phyloP scores from a whole-genome alignment of 1,139 yeast genomes.

The Hyphopichia wangnamkhiaoensis region DNA sequence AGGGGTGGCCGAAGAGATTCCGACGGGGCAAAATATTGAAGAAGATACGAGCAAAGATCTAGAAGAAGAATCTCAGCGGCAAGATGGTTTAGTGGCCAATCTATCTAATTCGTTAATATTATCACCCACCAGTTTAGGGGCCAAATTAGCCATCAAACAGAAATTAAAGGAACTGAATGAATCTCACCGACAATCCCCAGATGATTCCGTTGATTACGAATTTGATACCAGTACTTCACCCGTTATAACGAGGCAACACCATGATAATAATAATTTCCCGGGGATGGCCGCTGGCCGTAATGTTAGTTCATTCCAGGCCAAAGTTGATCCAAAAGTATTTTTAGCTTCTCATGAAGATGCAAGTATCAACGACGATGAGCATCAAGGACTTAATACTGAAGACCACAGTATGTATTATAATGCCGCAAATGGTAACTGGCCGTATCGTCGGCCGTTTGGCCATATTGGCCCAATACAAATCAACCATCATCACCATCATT shows the following conservation, averaged over 20 bases:
- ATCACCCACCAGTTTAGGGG: conserved; percentile 43
- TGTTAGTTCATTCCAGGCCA: conserved; percentile 2
- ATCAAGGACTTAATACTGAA: too few relatives aligned
- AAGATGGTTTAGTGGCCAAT: not conserved
- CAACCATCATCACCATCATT: conserved; percentile 49
- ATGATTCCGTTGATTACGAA: conserved; percentile 2
- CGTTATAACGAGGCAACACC: not conserved
- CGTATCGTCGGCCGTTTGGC: too few relatives aligned
- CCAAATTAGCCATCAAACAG: conserved; percentile 35
- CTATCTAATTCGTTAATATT: conserved; percentile 12
- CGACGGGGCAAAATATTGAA: too few relatives aligned
- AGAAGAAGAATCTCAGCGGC: not conserved
- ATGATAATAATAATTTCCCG: not conserved
- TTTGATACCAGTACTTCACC: conserved; percentile 3
- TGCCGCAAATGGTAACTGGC: not conserved
- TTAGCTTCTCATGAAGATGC: too few relatives aligned
- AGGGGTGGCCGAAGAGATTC: too few relatives aligned
- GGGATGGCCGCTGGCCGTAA: not conserved
- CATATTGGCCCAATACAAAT: too few relatives aligned
- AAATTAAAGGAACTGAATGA: conserved; percentile 1
- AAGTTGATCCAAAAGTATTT: conserved; percentile 1
- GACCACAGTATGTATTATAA: too few relatives aligned
- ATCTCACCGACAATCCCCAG: not conserved
- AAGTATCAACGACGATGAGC: too few relatives aligned
- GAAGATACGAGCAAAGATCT: not conserved